These are phyloP conservation scores for Cucurbita pepo DNA, from an alignment of 306 rosid species.

Conservation along the genomic window DNA sequence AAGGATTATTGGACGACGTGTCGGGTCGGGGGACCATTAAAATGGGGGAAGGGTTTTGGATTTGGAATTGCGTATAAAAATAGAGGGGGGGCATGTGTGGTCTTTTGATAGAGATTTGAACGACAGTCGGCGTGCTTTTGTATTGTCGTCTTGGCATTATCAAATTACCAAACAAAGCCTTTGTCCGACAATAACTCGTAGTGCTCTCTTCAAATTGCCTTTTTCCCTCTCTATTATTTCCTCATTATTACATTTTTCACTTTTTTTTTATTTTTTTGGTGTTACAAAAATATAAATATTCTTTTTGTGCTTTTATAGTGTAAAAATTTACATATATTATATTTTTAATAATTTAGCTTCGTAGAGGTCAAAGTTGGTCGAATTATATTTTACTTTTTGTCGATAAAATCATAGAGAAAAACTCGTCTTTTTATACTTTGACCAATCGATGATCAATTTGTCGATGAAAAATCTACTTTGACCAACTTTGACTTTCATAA, in stretches of 20 bases:
- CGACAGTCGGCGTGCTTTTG: slow-evolving; percentile 7
- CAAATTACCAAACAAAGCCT: background rate
- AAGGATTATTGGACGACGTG: slow-evolving; percentile 5
- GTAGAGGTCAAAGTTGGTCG: no score
- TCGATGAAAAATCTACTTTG: no score
- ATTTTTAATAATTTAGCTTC: no score
- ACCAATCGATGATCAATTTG: no score
- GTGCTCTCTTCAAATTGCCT: background rate
- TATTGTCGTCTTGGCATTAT: background rate
- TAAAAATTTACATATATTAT: no score
- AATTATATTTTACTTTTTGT: no score
- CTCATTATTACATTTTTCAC: background rate
- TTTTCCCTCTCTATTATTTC: background rate
- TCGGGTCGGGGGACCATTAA: slow-evolving; percentile 1
- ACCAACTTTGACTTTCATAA: no score
- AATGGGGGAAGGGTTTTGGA: background rate
- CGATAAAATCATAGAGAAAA: no score
- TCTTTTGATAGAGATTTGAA: background rate
- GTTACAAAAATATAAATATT: background rate
- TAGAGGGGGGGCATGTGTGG: background rate
- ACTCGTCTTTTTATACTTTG: no score
- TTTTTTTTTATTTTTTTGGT: background rate
- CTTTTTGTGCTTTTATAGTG: background rate
- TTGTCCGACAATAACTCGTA: background rate
- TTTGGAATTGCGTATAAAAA: background rate